These are phyloP conservation scores for Fusarium tupiense DNA, from an alignment of 2,329 filamentous ascomycete species.

Conservation along the genomic window DNA sequence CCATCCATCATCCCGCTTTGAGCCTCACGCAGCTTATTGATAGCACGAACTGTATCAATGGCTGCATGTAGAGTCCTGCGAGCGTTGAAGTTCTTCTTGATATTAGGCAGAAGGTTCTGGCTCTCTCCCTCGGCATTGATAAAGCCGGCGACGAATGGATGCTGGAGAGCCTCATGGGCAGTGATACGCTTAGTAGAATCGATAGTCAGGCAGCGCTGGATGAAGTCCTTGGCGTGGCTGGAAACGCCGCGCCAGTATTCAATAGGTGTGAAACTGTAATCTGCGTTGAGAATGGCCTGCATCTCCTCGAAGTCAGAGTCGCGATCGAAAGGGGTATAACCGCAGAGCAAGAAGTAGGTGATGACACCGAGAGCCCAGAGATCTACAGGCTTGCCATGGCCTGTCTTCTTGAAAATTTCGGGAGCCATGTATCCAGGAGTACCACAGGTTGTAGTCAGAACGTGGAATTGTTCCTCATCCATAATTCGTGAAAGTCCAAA, in stretches of 20 bases:
- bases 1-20: conserved; percentile 71
- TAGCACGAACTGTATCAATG: conserved; percentile 76
- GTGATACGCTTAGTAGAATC: conserved; percentile 90
- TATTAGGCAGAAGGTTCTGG: conserved; percentile 72
- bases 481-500: conserved; percentile 97
- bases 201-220: conserved; percentile 89
- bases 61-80: conserved; percentile 74
- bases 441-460: conserved; percentile 95
- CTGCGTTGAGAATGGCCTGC: conserved; percentile 96
- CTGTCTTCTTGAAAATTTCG: conserved; percentile 98
- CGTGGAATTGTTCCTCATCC: conserved; percentile 99
- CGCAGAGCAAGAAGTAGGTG: conserved; percentile 97
- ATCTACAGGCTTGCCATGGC: conserved; percentile 97
- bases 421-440: conserved; percentile 99
- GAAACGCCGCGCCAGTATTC: conserved; percentile 98
- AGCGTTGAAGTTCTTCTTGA: conserved; percentile 81
- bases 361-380: conserved; percentile 99
- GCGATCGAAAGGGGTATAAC: conserved; percentile 97
- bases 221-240: conserved; percentile 87
- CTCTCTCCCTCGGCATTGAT: conserved; percentile 59
- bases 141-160: conserved; percentile 70
- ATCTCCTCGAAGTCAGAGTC: conserved; percentile 99
- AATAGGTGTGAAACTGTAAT: conserved; percentile 92
- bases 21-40: conserved; percentile 75
- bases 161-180: conserved; percentile 79